These are phyloP conservation scores for Agaricales sp. DNA, from an alignment of 1,284 basidiomycete genomes.

Conservation along the genomic window DNA sequence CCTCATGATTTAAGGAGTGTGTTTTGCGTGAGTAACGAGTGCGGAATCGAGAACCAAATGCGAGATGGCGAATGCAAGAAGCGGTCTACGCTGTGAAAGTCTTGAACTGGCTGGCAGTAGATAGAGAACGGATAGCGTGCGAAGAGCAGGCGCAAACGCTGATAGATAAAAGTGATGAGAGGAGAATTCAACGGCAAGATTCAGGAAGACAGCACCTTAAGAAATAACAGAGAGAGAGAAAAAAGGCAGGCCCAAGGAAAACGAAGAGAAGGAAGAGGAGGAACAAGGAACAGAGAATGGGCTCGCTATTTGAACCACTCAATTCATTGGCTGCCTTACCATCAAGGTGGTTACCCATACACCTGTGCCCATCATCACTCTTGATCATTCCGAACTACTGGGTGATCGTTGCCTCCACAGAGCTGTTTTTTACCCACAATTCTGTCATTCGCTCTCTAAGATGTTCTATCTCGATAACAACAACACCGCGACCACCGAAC, in stretches of 20 bases:
- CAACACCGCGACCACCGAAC: slow-evolving; percentile 2
- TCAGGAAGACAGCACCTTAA: slow-evolving; percentile 28
- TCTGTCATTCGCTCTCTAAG: background rate
- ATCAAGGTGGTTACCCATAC: slow-evolving; percentile 7
- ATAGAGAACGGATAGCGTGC: slow-evolving; percentile 7
- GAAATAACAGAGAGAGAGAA: slow-evolving; percentile 25
- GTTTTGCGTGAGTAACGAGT: slow-evolving; percentile 24
- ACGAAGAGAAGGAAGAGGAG: slow-evolving; percentile 27
- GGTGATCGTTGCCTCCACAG: slow-evolving; percentile 1
- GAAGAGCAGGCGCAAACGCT: background rate
- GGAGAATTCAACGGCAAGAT: background rate
- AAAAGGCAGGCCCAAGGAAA: slow-evolving; percentile 23
- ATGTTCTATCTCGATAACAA: slow-evolving; percentile 1
- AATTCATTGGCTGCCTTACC: slow-evolving; percentile 7
- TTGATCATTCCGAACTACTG: slow-evolving; percentile 11
- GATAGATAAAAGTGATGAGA: background rate
- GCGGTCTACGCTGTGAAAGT: slow-evolving; percentile 58
- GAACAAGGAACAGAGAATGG: slow-evolving; percentile 5
- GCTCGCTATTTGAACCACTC: slow-evolving; percentile 19
- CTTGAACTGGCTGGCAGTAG: slow-evolving; percentile 50
- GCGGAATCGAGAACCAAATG: slow-evolving; percentile 23
- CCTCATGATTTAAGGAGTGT: slow-evolving; percentile 47
- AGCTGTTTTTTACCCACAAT: background rate
- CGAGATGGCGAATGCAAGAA: slow-evolving; percentile 32
- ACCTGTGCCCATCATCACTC: slow-evolving; percentile 25